Conservation (phyloP, 805 yeast species). For the Kodamaea leandrae region DNA sequence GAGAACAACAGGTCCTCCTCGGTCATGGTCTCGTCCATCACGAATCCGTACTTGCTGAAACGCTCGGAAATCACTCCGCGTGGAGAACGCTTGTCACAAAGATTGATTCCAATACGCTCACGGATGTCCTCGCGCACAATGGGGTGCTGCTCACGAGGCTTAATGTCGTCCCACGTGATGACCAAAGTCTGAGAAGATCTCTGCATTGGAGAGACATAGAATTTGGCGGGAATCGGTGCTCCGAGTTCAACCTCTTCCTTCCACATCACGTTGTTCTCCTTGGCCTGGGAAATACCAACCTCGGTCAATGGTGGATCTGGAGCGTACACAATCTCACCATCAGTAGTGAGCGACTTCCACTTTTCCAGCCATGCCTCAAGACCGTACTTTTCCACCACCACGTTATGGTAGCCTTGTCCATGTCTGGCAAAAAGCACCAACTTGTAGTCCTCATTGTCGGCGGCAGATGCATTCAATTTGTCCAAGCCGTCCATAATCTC, state of each 20-base stretch:
- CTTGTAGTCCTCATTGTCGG: conserved; percentile 43
- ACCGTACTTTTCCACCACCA: conserved; percentile 54
- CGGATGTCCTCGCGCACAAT: conserved; percentile 48
- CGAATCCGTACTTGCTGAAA: conserved; percentile 41
- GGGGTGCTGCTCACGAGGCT: conserved; percentile 21
- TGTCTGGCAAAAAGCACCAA: conserved; percentile 59
- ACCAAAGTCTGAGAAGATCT: conserved; percentile 58
- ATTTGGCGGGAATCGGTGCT: conserved; percentile 54
- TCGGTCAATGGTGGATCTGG: conserved; percentile 62
- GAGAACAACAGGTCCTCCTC: conserved; percentile 51
- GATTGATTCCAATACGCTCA: conserved; percentile 59
- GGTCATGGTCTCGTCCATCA: conserved; percentile 40
- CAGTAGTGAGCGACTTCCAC: conserved; percentile 52
- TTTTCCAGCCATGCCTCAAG: conserved; percentile 53
- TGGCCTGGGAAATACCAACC: conserved; percentile 56
- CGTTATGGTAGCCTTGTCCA: conserved; percentile 69
- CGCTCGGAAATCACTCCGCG: conserved; percentile 38
- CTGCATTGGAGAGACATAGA: conserved; percentile 62
- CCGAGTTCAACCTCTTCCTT: conserved; percentile 40
- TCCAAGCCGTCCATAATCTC: conserved; percentile 30
- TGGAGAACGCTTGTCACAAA: conserved; percentile 57
- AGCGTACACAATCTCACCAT: conserved; percentile 54
- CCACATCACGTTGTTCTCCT: conserved; percentile 46
- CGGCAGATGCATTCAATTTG: conserved; percentile 34
- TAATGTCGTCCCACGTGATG: conserved; percentile 47